Evolutionary conservation across 495 filamentous ascomycete species (phyloP), one percentile per base, ranked within the genome.

Genomic region (Niebla homalea): DNA sequence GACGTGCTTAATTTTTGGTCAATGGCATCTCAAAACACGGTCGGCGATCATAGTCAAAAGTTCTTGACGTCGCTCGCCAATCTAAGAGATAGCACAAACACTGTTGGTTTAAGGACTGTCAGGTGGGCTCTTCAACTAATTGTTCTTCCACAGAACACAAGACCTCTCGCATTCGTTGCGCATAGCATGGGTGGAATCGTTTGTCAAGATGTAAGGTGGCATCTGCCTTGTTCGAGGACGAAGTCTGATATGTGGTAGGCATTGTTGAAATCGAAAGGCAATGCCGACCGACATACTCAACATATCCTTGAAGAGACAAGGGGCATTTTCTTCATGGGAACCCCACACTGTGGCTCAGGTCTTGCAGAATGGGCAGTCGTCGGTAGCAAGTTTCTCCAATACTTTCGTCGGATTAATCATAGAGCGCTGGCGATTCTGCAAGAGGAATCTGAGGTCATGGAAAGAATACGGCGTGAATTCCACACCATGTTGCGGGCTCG

Each of bases 141-240:
- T n/a, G 23, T 12, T 21, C 16, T 18, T 8, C 39, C 39, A 36
- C 20, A 42, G 37, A 49, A 16, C 38, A 43, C 22, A 35, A 32
- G 52, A 18, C 68, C 66, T 19, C 62, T 71, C 42, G 43, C 60
- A 15, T 71, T 70, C 36, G 57, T 71, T 15, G 62, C 60, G 3
- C 66, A 71, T 44, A 68, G 67, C 54, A 53, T 71, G 12, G 68
- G 68, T 11, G 68, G 64, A 6, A 61, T 71, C 38, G 56, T 71
- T 40, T 61, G 65, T n/a, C 64, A 68, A 60, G 61, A 67, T 53
- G 66, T 67, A 59, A 43, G 56, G 50, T 39, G 19, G 5, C 3
- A 10, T 3, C n/a, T 22, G 18, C 43, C 1, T 29, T 26, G 2
- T 3, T 3, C 43, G 18, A 46, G 5, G n/a, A 21, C 43, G 10